Percentiles rank a stretch among this genome's conserved stretches.
Evolutionary conservation across 2,329 filamentous ascomycete species (phyloP).

Genomic region (Fusarium burgessii): DNA sequence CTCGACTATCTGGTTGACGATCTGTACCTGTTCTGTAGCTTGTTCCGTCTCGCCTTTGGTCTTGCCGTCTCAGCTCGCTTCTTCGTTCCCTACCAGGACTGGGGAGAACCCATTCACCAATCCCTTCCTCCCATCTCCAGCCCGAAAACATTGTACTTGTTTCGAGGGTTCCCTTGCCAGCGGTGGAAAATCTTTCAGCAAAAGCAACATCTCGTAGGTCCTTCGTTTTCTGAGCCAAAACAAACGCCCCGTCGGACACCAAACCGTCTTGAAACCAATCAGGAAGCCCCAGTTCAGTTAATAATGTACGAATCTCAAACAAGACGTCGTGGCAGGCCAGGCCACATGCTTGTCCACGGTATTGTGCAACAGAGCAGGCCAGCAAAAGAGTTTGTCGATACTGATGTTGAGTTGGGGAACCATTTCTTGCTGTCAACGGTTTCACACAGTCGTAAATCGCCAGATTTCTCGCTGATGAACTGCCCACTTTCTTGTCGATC

Average conservation of each 20-base stretch:
- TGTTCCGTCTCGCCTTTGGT: slow-evolving; percentile 7
- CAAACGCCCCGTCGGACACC: slow-evolving; percentile 61
- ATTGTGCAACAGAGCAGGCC: slow-evolving; percentile 60
- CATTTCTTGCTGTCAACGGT: slow-evolving; percentile 31
- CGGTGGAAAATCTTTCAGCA: slow-evolving; percentile 58
- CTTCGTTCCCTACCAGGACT: slow-evolving; percentile 31
- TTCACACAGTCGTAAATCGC: slow-evolving; percentile 40
- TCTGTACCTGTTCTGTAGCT: slow-evolving; percentile 16
- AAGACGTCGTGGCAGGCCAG: slow-evolving; percentile 55
- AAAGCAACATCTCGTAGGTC: slow-evolving; percentile 66
- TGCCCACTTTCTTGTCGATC: slow-evolving; percentile 24
- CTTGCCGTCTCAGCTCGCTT: slow-evolving; percentile 16
- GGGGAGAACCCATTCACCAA: slow-evolving; percentile 55
- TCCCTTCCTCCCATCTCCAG: slow-evolving; percentile 57
- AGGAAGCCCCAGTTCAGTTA: slow-evolving; percentile 53
- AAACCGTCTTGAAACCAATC: slow-evolving; percentile 53
- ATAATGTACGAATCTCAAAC: slow-evolving; percentile 54
- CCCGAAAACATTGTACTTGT: slow-evolving; percentile 49
- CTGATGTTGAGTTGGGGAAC: slow-evolving; percentile 27
- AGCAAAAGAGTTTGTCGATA: slow-evolving; percentile 53
- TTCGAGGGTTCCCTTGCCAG: slow-evolving; percentile 15
- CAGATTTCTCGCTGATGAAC: slow-evolving; percentile 28
- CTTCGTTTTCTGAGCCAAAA: slow-evolving; percentile 64
- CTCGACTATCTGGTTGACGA: slow-evolving; percentile 27
- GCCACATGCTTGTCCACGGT: slow-evolving; percentile 58